Evolutionary conservation across 306 rosid species (phyloP), one percentile per base, ranked within the genome.

Genomic region (Senna siamea): DNA sequence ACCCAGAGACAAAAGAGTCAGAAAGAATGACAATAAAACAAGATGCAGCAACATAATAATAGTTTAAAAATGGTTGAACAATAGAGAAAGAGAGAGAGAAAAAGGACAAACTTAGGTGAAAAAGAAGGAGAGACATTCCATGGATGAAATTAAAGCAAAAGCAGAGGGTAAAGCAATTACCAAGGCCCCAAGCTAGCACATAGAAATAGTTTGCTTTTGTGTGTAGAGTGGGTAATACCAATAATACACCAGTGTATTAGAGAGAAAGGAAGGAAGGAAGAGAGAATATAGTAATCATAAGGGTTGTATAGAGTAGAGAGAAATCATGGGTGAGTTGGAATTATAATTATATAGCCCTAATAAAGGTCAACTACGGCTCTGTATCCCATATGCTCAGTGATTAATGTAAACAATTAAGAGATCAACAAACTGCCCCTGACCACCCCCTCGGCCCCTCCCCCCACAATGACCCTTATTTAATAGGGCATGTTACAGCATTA

Each of bases 401-500:
- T 40, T 38, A 63, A 63, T 63, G 69, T 37, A 37, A 37, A 37
- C 3, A 37, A 37, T 38, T 17, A 40, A 37, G 17, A 38, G 50
- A 10, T 9, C 17, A 63, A 40, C 51, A 19, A 63, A 63, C 69
- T 9, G 44, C 17, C 51, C 69, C 69, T 38, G 48, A 62, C 32
- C 15, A 14, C 69, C 69, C 1, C 6, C 7, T 26, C 30, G 2
- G 1, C 30, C 1, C 1, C 3, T 26, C 30, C 3, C 30, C 30
- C 30, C 30, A 26, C 30, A 26, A 38, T 26, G 34, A 62, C 26
- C 51, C 17, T 11, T 19, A 63, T 38, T 63, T 38, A 63, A 38
- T 37, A n/a, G 50, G 34, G 51, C 48, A 62, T 62, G 69, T 62
- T 62, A 11, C 5, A 19, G 48, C 69, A 63, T 38, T 63, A 9